Percentiles rank a stretch among this genome's conserved stretches.
Evolutionary conservation across 495 filamentous ascomycete species (phyloP).

Genomic region (Aspergillus asperescens): DNA sequence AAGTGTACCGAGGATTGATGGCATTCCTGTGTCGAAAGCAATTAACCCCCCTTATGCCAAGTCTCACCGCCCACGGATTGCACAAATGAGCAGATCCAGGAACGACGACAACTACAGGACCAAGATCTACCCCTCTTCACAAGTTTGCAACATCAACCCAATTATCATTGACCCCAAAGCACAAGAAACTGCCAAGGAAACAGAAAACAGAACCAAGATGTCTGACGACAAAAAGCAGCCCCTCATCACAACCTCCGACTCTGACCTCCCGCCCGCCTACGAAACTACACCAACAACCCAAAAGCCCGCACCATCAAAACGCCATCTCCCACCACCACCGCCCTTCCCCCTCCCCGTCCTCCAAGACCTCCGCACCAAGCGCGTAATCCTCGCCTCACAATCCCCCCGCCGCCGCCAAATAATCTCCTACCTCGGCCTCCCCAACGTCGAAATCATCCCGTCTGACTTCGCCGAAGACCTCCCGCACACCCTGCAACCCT

Average conservation of each 20-base stretch:
- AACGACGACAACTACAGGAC: not conserved
- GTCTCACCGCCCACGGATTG: constrained; percentile 7
- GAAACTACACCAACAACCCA: constrained; percentile 21
- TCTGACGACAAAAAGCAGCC: constrained; percentile 30
- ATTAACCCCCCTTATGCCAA: not conserved
- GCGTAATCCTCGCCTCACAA: constrained; percentile 81
- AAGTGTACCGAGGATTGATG: not conserved
- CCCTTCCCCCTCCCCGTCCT: constrained; percentile 77
- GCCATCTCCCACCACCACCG: constrained; percentile 37
- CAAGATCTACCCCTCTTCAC: not conserved
- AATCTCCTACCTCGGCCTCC: constrained; percentile 65
- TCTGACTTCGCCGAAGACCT: constrained; percentile 77
- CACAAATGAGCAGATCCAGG: not conserved
- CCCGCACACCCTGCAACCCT: constrained; percentile 70
- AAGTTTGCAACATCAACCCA: not conserved
- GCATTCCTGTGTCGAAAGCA: too few species aligned
- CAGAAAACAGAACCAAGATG: constrained; percentile 22
- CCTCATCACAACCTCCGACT: constrained; percentile 24
- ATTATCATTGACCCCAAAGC: not conserved
- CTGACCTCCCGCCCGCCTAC: constrained; percentile 37
- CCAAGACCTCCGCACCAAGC: constrained; percentile 59
- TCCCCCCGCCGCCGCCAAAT: constrained; percentile 81
- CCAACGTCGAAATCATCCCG: constrained; percentile 74
- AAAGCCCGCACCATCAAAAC: constrained; percentile 15
- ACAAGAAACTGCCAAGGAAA: not conserved